Evolutionary conservation across 116 monocot genomes (phyloP).

Genomic region (Papilionanthe hybrid): DNA sequence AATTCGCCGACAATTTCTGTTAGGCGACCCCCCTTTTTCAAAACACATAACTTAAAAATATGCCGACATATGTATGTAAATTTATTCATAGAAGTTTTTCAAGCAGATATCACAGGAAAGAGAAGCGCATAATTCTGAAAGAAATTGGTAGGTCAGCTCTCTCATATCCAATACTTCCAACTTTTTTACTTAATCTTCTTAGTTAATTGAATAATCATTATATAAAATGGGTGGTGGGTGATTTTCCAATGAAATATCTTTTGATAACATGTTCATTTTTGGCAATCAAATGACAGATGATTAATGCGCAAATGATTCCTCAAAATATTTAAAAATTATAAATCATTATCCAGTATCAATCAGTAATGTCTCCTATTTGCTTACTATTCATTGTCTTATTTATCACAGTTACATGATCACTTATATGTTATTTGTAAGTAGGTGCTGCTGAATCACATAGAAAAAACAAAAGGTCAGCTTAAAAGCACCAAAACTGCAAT

Average conservation of each 20-base stretch:
- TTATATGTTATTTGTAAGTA: no score
- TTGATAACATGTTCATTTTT: neutral
- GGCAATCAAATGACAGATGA: neutral
- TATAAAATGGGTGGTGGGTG: neutral
- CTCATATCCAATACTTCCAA: neutral
- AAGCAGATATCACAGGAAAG: neutral
- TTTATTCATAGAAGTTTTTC: neutral
- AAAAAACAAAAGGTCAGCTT: no score
- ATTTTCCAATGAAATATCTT: neutral
- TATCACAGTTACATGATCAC: no score
- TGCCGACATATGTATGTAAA: no score
- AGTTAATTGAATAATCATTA: neutral
- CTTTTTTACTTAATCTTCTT: neutral
- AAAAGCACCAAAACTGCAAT: no score
- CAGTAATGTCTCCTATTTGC: neutral
- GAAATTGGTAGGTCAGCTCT: neutral
- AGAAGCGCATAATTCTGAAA: neutral
- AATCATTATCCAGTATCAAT: neutral
- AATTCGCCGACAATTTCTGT: no score
- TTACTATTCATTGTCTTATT: neutral
- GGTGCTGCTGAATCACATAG: no score
- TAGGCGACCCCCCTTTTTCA: no score
- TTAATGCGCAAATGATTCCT: neutral
- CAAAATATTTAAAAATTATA: neutral
- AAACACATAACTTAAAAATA: no score